Evolutionary conservation across 1,139 yeast genomes (phyloP), one percentile per base, ranked within the genome.

Genomic region (Scheffersomyces stambukii): DNA sequence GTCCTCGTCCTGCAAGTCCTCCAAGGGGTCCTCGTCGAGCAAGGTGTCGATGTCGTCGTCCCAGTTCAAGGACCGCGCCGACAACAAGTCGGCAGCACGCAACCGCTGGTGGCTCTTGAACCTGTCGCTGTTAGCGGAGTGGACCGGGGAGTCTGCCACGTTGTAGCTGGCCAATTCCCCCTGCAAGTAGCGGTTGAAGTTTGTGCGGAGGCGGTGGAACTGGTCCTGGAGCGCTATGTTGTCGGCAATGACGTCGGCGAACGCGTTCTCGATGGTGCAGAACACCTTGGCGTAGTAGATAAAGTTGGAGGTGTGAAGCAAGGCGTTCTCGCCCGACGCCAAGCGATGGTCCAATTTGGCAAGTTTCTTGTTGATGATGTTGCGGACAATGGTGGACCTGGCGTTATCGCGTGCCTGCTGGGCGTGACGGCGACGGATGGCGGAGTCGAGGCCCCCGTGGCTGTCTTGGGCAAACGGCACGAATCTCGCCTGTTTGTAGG

Each of bases 201-300:
- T 52, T 3, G 20, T 16, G 32, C 53, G 62, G 33, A 63, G 46
- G 3, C 30, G 29, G 3, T 27, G 8, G 31, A 58, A 55, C n/a
- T 46, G 50, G 8, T 28, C 21, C 6, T 35, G 29, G 11, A 53
- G 35, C 15, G 44, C 42, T 2, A 31, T 27, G 23, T 52, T 48
- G 1, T 34, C 12, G 2, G 29, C 27, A 17, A 64, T 42, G 1
- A 50, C 42, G 10, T 46, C 47, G 5, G 26, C 27, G 33, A 63
- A 64, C 4, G 43, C 36, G 0, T 35, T 23, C 16, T 57, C 60
- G 8, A 64, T 45, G 1, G 66, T 53, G 33, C 54, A 51, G 38
- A 50, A 64, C 13, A 64, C 44, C 28, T 63, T 61, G 13, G 69
- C 60, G 37, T 54, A 59, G 31, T 54, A 51, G 6, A 65, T 50